Evolutionary conservation across 2,329 filamentous ascomycete genomes (phyloP).

Genomic region (Cylindrodendrum hubeiense): DNA sequence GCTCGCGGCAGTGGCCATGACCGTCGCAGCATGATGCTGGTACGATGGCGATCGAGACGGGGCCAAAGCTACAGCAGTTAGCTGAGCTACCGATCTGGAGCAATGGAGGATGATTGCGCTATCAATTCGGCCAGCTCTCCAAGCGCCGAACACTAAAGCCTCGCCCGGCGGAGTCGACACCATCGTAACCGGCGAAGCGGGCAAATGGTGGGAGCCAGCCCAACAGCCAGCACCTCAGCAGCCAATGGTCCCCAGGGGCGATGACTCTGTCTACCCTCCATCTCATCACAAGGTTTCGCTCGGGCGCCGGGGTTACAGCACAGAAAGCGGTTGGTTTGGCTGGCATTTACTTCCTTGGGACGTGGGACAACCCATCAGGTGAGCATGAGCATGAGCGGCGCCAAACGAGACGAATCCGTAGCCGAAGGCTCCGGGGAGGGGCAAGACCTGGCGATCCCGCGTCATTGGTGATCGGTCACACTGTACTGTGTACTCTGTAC

Average conservation of each 20-base stretch:
- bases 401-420: constrained; percentile 38
- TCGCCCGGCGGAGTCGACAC: neutral
- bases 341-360: constrained; percentile 19
- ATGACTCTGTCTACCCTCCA: constrained; percentile 33
- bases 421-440: constrained; percentile 42
- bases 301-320: constrained; percentile 19
- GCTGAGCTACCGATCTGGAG: neutral
- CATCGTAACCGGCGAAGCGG: neutral
- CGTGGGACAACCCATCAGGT: constrained; percentile 41
- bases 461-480: constrained; percentile 31
- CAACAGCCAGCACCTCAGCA: constrained; percentile 20
- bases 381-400: constrained; percentile 34
- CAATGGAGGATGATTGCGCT: neutral
- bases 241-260: constrained; percentile 22
- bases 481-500: constrained; percentile 24
- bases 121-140: neutral
- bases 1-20: constrained; percentile 35
- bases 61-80: neutral
- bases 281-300: constrained; percentile 44
- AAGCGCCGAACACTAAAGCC: constrained; percentile 18
- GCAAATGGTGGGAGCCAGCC: constrained; percentile 13
- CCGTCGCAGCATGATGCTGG: constrained; percentile 37
- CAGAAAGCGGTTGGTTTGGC: constrained; percentile 7
- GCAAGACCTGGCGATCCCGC: constrained; percentile 31
- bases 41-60: constrained; percentile 35